These are phyloP conservation scores for Pseudopyrenochaeta lycopersici DNA, from an alignment of 2,329 filamentous ascomycete genomes.

Conservation along the genomic window DNA sequence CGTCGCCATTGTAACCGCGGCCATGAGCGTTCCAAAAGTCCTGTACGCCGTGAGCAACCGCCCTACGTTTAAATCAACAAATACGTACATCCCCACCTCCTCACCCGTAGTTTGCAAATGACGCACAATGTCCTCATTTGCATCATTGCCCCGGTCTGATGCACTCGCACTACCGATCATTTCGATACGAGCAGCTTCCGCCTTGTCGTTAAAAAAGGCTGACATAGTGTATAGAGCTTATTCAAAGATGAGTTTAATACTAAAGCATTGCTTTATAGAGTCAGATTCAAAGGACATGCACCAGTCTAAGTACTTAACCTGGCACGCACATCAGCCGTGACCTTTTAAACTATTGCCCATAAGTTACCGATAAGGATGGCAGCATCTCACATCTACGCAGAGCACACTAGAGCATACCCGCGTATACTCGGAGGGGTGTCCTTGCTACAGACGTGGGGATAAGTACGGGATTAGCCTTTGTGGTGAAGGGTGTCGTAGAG, in stretches of 20 bases:
- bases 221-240: neutral
- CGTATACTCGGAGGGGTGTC: constrained; percentile 16
- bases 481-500: constrained; percentile 12
- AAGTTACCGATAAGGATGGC: neutral
- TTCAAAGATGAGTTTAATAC: neutral
- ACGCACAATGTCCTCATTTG: constrained; percentile 40
- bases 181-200: constrained; percentile 24
- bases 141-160: constrained; percentile 17
- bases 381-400: too few relatives aligned
- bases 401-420: neutral
- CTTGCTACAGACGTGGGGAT: constrained; percentile 5
- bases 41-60: neutral
- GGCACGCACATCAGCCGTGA: neutral
- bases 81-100: constrained; percentile 34
- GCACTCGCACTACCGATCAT: constrained; percentile 20
- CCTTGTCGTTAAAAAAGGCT: constrained; percentile 19
- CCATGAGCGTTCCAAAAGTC: constrained; percentile 30
- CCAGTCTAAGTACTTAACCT: constrained; percentile 5
- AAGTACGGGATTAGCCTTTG: constrained; percentile 4
- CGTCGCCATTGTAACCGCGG: constrained; percentile 36
- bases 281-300: constrained; percentile 1
- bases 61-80: too few relatives aligned
- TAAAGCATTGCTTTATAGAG: neutral
- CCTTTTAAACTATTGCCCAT: constrained; percentile 3
- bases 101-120: constrained; percentile 41